Conservation (phyloP, 805 yeast genomes). For the Suhomyces tanzawaensis region DNA sequence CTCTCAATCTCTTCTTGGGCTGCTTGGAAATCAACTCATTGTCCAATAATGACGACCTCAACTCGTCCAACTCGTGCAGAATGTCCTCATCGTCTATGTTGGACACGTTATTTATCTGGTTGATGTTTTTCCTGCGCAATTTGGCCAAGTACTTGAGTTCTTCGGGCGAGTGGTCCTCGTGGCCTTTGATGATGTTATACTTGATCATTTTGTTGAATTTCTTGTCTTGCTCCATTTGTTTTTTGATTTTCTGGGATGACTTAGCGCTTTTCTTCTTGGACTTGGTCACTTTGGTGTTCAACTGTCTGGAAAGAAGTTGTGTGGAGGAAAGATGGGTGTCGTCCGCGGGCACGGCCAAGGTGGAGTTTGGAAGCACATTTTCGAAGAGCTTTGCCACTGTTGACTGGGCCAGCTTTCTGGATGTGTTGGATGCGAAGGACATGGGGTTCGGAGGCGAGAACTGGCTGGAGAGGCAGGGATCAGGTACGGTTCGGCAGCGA, state of each 20-base stretch:
- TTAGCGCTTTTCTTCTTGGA: constrained; percentile 6
- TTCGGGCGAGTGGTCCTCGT: constrained; percentile 26
- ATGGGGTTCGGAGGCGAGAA: too few relatives aligned
- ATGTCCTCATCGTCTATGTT: constrained; percentile 32
- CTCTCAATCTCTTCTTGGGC: constrained; percentile 23
- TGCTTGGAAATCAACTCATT: constrained; percentile 11
- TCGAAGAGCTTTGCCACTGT: constrained; percentile 26
- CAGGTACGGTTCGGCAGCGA: too few relatives aligned
- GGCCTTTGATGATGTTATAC: constrained; percentile 38
- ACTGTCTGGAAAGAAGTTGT: constrained; percentile 12
- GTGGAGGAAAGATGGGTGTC: constrained; percentile 9
- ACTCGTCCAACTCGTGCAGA: constrained; percentile 28
- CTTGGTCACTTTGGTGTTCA: constrained; percentile 6
- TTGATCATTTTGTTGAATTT: constrained; percentile 36
- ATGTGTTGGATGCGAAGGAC: constrained; percentile 20
- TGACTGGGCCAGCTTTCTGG: constrained; percentile 21
- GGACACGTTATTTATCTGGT: constrained; percentile 24
- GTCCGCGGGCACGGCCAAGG: constrained; percentile 5
- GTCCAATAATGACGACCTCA: constrained; percentile 27
- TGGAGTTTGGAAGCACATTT: constrained; percentile 18
- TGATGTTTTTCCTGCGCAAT: constrained; percentile 36
- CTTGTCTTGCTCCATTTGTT: constrained; percentile 26
- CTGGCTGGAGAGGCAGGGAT: too few relatives aligned
- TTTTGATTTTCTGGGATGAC: constrained; percentile 21
- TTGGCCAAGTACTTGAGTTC: constrained; percentile 39